These are phyloP conservation scores for Fennellomyces sp. DNA, from an alignment of 371 early-diverging fungal genomes.

Conservation along the genomic window DNA sequence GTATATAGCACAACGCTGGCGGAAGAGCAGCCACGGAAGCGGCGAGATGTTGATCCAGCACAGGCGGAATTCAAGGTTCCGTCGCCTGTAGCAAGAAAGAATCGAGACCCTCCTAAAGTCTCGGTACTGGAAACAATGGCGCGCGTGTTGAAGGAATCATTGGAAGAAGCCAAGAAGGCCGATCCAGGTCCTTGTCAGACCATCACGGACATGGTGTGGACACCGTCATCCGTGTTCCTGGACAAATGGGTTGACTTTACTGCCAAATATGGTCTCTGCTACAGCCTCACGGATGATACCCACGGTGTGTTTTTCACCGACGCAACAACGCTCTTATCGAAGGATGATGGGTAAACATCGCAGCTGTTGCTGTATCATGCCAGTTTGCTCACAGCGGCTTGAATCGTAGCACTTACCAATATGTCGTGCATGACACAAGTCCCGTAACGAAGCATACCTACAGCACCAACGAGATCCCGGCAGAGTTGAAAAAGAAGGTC, in stretches of 20 bases:
- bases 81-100: neutral
- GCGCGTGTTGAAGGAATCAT: neutral
- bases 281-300: conserved; percentile 78
- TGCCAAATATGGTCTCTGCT: conserved; percentile 85
- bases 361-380: neutral
- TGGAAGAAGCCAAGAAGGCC: conserved; percentile 4
- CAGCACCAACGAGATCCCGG: conserved; percentile 48
- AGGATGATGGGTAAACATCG: conserved; percentile 54
- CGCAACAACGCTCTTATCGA: conserved; percentile 64
- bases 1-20: neutral
- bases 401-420: conserved; percentile 6
- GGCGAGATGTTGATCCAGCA: neutral
- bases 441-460: neutral
- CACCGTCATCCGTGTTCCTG: conserved; percentile 55
- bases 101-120: neutral
- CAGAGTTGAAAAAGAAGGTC: conserved; percentile 68
- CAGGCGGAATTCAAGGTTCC: neutral
- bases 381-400: neutral
- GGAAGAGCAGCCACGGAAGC: conserved; percentile 9
- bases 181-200: neutral
- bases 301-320: conserved; percentile 89
- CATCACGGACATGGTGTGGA: conserved; percentile 13
- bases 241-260: conserved; percentile 82
- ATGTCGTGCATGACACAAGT: conserved; percentile 1
- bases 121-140: conserved; percentile 12